phyloP scores from a whole-genome alignment of 345 rosid genomes.

The Trapa incisa region DNA sequence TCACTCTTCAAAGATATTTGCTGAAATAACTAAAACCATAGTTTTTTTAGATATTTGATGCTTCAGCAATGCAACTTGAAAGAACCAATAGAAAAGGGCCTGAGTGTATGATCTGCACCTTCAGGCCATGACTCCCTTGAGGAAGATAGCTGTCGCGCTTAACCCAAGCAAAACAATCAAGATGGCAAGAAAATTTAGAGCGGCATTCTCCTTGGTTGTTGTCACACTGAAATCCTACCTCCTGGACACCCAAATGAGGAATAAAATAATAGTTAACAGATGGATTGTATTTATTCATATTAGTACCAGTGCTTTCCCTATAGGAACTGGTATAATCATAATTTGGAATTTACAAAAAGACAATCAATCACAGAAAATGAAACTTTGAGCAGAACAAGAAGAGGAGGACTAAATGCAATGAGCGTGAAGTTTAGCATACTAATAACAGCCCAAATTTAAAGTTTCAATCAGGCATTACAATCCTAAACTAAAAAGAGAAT shows the following conservation, averaged over 20 bases:
- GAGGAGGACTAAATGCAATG: neutral
- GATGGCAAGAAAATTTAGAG: slow-evolving; percentile 84
- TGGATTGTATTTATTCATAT: neutral
- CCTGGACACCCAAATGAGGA: slow-evolving; percentile 38
- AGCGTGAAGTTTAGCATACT: neutral
- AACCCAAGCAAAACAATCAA: slow-evolving; percentile 99
- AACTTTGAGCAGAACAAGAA: neutral
- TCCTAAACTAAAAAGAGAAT: neutral
- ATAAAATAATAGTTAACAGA: neutral
- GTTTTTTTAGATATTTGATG: neutral
- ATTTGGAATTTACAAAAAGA: neutral
- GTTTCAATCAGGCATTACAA: neutral
- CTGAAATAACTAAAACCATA: neutral
- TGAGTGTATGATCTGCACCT: slow-evolving; percentile 34
- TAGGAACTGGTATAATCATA: neutral
- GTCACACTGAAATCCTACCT: slow-evolving; percentile 82
- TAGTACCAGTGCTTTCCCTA: neutral
- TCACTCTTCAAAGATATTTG: neutral
- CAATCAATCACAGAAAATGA: neutral
- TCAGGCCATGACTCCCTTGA: slow-evolving; percentile 95
- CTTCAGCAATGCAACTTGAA: neutral
- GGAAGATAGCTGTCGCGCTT: slow-evolving; percentile 99
- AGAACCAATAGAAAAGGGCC: slow-evolving; percentile 6
- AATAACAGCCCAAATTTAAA: neutral
- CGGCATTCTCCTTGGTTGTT: slow-evolving; percentile 91